Evolutionary conservation across 1,284 basidiomycete genomes (phyloP).

Genomic region (Clitocybe nebularis): DNA sequence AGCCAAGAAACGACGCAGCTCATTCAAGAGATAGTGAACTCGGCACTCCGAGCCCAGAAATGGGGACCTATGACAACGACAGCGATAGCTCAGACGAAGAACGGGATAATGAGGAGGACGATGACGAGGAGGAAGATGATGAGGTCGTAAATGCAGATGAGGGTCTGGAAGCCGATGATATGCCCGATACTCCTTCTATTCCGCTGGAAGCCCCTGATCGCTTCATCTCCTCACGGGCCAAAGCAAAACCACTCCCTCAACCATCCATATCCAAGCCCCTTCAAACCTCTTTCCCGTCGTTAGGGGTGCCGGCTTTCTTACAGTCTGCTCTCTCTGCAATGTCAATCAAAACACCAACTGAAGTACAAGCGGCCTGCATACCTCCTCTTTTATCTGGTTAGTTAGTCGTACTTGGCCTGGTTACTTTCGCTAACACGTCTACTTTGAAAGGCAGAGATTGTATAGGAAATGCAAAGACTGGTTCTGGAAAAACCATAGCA

Average conservation of each 20-base stretch:
- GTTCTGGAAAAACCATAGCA: conserved; percentile 96
- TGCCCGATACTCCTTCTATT: too few relatives aligned
- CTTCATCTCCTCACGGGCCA: too few relatives aligned
- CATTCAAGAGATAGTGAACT: too few relatives aligned
- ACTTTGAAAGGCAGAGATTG: conserved; percentile 72
- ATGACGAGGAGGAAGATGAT: conserved; percentile 5
- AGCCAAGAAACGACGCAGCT: too few relatives aligned
- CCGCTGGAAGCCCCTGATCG: too few relatives aligned
- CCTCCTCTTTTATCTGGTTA: conserved; percentile 80
- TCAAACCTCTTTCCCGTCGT: conserved; percentile 52
- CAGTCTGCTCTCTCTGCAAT: conserved; percentile 73
- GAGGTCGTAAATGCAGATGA: conserved; percentile 1
- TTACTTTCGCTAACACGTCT: conserved; percentile 5
- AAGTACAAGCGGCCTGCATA: conserved; percentile 89
- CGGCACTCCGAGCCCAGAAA: too few relatives aligned
- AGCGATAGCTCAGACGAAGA: conserved; percentile 2
- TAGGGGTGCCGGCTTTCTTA: conserved; percentile 75
- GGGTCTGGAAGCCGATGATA: too few relatives aligned
- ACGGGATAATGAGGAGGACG: background rate
- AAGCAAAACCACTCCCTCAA: background rate
- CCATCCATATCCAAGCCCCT: conserved; percentile 8
- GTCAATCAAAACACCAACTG: conserved; percentile 85
- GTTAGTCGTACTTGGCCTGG: conserved; percentile 17
- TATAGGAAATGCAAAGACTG: conserved; percentile 97
- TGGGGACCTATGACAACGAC: too few relatives aligned